Percentiles rank a stretch among this genome's conserved stretches.
Evolutionary conservation across 2,329 filamentous ascomycete genomes (phyloP).

Genomic region (Pseudofabraea citricarpa): DNA sequence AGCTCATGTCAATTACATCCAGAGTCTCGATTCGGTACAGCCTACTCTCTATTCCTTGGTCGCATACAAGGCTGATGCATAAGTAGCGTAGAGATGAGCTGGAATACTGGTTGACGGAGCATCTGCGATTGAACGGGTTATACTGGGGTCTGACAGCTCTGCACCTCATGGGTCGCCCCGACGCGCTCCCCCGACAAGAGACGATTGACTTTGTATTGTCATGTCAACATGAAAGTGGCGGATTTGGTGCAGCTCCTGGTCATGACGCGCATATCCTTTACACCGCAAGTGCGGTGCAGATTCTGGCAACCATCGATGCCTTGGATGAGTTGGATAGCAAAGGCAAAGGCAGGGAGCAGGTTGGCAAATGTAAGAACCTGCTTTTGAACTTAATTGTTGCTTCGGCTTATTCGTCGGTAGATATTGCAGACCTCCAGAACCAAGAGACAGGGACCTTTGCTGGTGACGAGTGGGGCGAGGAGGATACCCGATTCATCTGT

Average conservation of each 20-base stretch:
- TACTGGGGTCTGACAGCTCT: constrained; percentile 95
- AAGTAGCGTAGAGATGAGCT: constrained; percentile 80
- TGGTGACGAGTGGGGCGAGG: constrained; percentile 95
- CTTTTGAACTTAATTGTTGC: too few species aligned
- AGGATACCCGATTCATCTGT: constrained; percentile 92
- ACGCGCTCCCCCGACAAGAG: constrained; percentile 73
- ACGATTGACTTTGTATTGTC: constrained; percentile 91
- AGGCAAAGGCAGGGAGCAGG: constrained; percentile 64
- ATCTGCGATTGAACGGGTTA: constrained; percentile 88
- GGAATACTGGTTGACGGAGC: constrained; percentile 97
- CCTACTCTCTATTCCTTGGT: constrained; percentile 29
- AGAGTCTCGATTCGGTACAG: constrained; percentile 77
- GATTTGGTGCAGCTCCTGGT: constrained; percentile 88
- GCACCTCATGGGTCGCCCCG: constrained; percentile 75
- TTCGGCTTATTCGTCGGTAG: constrained; percentile 40
- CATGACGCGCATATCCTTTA: constrained; percentile 97
- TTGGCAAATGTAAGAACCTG: constrained; percentile 72
- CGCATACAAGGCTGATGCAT: constrained; percentile 25
- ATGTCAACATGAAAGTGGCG: constrained; percentile 84
- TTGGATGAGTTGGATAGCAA: constrained; percentile 74
- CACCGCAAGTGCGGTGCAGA: constrained; percentile 92
- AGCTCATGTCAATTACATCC: constrained; percentile 84
- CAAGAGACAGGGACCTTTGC: constrained; percentile 78
- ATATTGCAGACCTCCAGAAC: constrained; percentile 80
- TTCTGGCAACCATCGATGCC: constrained; percentile 80